Conservation (phyloP, 106 monocot species). For the Ottelia alismoides region DNA sequence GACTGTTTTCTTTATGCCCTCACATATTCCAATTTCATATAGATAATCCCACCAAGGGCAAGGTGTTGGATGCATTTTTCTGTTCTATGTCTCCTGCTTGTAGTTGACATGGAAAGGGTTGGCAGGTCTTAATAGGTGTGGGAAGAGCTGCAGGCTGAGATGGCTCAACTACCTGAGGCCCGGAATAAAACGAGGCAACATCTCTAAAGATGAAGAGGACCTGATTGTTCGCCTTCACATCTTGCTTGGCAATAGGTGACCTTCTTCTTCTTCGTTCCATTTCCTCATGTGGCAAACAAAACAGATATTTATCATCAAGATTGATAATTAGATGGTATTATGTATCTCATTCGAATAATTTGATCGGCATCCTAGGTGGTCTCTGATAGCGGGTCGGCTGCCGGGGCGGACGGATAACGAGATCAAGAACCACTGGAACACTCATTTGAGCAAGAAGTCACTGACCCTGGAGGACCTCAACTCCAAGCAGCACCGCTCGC, state of each 20-base stretch:
- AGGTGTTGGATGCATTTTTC: too few relatives aligned
- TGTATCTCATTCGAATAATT: too few relatives aligned
- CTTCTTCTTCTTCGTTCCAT: too few relatives aligned
- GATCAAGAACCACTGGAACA: slow-evolving; percentile 22
- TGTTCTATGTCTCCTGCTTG: too few relatives aligned
- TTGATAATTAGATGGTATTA: too few relatives aligned
- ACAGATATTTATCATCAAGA: too few relatives aligned
- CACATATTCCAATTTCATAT: too few relatives aligned
- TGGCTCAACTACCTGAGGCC: slow-evolving; percentile 20
- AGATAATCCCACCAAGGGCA: too few relatives aligned
- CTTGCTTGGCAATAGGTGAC: slow-evolving; percentile 17
- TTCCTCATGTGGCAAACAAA: too few relatives aligned
- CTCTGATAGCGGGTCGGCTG: slow-evolving; percentile 17
- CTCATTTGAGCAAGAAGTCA: slow-evolving; percentile 15
- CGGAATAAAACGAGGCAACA: slow-evolving; percentile 15
- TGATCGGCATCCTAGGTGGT: too few relatives aligned
- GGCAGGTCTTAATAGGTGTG: slow-evolving; percentile 16
- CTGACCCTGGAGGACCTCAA: slow-evolving; percentile 13
- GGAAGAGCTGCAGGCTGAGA: slow-evolving; percentile 23
- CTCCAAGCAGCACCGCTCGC: slow-evolving; percentile 1
- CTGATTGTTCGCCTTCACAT: slow-evolving; percentile 19
- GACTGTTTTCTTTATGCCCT: too few relatives aligned
- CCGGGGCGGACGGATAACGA: slow-evolving; percentile 14
- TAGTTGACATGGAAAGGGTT: too few relatives aligned
- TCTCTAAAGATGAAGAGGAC: slow-evolving; percentile 17